These are phyloP conservation scores for Pythium apleroticum DNA, from an alignment of 352 stramenopile species.

Conservation along the genomic window DNA sequence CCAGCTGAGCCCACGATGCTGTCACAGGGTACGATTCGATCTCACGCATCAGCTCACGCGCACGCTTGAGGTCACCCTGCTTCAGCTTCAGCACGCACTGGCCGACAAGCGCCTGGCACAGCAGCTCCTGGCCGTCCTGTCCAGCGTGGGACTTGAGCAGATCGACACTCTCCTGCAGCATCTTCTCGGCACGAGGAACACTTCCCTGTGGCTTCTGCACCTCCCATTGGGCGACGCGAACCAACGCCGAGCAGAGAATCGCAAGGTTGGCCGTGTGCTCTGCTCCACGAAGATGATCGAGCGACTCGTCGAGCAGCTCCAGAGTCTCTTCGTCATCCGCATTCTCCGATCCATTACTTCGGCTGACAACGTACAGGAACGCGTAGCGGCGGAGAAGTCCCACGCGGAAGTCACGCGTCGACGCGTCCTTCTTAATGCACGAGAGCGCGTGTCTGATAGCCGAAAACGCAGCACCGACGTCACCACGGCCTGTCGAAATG, in stretches of 20 bases:
- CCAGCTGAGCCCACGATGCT: constrained; percentile 36
- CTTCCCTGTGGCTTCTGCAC: constrained; percentile 13
- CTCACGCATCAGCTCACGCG: constrained; percentile 38
- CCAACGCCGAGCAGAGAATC: constrained; percentile 14
- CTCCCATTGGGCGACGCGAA: constrained; percentile 25
- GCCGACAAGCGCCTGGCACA: constrained; percentile 51
- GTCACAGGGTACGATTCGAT: constrained; percentile 40
- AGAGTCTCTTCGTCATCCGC: constrained; percentile 12
- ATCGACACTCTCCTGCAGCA: constrained; percentile 20
- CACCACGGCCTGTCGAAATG: constrained; percentile 5
- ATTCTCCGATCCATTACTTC: neutral
- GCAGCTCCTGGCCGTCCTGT: constrained; percentile 24
- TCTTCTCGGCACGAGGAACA: constrained; percentile 8
- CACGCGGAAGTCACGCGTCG: constrained; percentile 8
- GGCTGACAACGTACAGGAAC: constrained; percentile 19
- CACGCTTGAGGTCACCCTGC: constrained; percentile 33
- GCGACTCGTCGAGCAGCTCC: constrained; percentile 21
- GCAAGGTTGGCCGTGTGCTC: constrained; percentile 5
- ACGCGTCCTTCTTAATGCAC: constrained; percentile 11
- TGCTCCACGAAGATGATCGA: constrained; percentile 6
- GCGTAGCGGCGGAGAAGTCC: constrained; percentile 19
- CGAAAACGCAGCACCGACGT: neutral
- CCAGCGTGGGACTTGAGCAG: constrained; percentile 11
- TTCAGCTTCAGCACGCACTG: constrained; percentile 62
- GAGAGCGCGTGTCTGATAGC: constrained; percentile 17